Conservation (phyloP, 805 yeast species). For the Hanseniaspora lachancei region DNA sequence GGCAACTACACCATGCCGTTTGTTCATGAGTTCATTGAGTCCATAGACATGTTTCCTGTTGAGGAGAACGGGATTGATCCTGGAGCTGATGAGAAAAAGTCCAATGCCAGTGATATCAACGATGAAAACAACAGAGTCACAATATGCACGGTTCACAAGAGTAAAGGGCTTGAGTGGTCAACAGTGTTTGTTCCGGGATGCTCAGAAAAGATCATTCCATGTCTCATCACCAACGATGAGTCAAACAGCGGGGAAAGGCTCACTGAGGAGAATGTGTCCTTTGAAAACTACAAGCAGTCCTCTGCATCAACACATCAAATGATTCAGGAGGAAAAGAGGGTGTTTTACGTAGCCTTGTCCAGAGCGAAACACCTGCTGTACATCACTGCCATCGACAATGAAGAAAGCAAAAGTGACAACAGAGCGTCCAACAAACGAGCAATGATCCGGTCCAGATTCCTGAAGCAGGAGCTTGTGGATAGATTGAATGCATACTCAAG, state of each 20-base stretch:
- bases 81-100: background rate
- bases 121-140: conserved; percentile 27
- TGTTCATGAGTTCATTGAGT: conserved; percentile 6
- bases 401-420: conserved; percentile 13
- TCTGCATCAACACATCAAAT: conserved; percentile 17
- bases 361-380: conserved; percentile 56
- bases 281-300: conserved; percentile 13
- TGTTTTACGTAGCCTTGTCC: conserved; percentile 79
- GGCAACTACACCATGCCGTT: conserved; percentile 14
- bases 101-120: conserved; percentile 5
- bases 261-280: conserved; percentile 14
- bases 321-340: conserved; percentile 65
- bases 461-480: conserved; percentile 20
- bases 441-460: conserved; percentile 18
- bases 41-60: conserved; percentile 9
- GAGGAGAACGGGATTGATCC: conserved; percentile 2
- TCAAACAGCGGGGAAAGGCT: conserved; percentile 23
- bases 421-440: conserved; percentile 13
- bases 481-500: conserved; percentile 23
- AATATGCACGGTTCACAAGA: conserved; percentile 76
- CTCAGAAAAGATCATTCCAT: conserved; percentile 54
- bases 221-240: conserved; percentile 32
- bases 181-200: conserved; percentile 71
- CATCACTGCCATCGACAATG: conserved; percentile 25
- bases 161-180: conserved; percentile 95